Base-by-base conservation (phyloP, 257 asterid species). In the Solanum arcanum region DNA sequence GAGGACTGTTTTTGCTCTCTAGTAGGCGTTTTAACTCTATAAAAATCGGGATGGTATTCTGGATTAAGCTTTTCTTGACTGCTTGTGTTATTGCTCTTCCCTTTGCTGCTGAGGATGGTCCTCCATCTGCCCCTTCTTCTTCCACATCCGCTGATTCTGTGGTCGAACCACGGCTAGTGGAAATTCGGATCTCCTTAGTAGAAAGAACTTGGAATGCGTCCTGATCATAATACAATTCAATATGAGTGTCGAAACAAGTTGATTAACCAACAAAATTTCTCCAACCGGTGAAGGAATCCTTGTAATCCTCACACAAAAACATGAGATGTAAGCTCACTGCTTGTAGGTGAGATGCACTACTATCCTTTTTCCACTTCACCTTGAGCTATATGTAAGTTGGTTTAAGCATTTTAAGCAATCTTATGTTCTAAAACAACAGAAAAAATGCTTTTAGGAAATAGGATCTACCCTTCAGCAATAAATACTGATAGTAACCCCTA, bases 11-110 rank as follows among this genome's bases (percentile, higher is more conserved):
- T 90, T 94, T 97, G 86, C 90, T 91, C 91, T 97, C 96, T 0
- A 97, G 90, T 3, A 94, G 94, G 49, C 98, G 94, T 87, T 97
- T 97, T 60, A 97, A 90, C 93, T 97, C 98, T 39, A 95, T 95
- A 91, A 95, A 97, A 72, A 95, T 97, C n/a, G 99, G 99, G 87
- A 95, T 92, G 0, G 99, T 95, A 46, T 94, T 97, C 87, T 95
- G 99, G 90, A 97, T 93, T 29, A 97, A 95, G 75, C 98, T 94
- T 87, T 95, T 97, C 68, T 94, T 89, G 60, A 97, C 95, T 20
- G 96, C 99, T 89, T 94, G 98, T 47, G 98, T 94, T 86, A 97
- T 92, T 86, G 91, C 91, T 89, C 94, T 90, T 81, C 98, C 97
- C 88, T 91, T 94, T 44, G 91, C 89, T 37, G 93, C 85, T 47